Conservation (phyloP, 2,329 filamentous ascomycete species). For the Diplocarpon mali region DNA sequence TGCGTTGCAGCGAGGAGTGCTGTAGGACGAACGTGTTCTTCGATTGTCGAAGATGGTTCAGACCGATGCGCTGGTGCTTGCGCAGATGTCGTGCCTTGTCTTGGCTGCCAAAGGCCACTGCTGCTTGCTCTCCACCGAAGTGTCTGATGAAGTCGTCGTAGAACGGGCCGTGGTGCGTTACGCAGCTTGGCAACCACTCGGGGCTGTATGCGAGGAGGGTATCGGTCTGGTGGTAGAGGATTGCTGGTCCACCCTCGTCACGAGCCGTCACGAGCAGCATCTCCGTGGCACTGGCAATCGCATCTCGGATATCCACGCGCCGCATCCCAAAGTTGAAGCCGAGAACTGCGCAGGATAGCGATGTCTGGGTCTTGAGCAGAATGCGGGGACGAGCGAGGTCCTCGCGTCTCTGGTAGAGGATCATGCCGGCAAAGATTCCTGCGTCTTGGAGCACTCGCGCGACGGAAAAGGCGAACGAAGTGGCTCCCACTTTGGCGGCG, state of each 20-base stretch:
- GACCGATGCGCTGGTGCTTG: constrained; percentile 7
- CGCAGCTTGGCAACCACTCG: constrained; percentile 8
- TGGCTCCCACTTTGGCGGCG: constrained; percentile 10
- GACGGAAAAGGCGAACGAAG: constrained; percentile 10
- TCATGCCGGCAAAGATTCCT: constrained; percentile 9
- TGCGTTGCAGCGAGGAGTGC: constrained; percentile 10
- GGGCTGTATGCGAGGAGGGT: constrained; percentile 11
- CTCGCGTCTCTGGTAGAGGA: constrained; percentile 10
- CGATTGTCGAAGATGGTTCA: constrained; percentile 5
- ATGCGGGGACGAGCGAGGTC: constrained; percentile 4
- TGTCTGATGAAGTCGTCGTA: constrained; percentile 8
- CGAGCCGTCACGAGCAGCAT: constrained; percentile 2
- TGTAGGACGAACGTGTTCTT: constrained; percentile 10
- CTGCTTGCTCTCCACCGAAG: constrained; percentile 7
- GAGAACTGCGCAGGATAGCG: constrained; percentile 5
- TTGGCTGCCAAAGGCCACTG: constrained; percentile 11
- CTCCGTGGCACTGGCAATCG: constrained; percentile 5
- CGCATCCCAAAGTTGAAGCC: constrained; percentile 10
- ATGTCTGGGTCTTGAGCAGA: constrained; percentile 4
- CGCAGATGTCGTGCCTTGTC: constrained; percentile 9
- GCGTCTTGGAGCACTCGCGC: constrained; percentile 6
- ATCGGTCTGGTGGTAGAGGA: constrained; percentile 12
- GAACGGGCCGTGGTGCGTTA: constrained; percentile 13
- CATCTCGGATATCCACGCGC: constrained; percentile 6
- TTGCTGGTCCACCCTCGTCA: constrained; percentile 1